Evolutionary conservation across 345 rosid species (phyloP).

Genomic region (Dipteronia dyeriana): DNA sequence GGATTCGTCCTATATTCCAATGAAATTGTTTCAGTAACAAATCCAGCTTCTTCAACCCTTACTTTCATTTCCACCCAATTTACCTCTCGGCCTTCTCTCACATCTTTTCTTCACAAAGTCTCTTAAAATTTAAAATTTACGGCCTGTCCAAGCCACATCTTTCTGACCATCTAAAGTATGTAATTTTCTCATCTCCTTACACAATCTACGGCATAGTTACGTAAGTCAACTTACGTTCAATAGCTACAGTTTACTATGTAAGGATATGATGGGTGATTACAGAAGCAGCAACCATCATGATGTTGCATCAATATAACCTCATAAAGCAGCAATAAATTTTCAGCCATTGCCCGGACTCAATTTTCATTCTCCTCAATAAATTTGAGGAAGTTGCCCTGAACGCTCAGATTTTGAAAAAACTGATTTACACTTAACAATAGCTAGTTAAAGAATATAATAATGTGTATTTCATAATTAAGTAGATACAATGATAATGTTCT

Average conservation of each 20-base stretch:
- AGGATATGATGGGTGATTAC: not conserved
- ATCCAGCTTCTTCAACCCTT: constrained; percentile 6
- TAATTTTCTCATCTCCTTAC: not conserved
- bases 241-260: not conserved
- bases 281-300: not conserved
- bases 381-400: not conserved
- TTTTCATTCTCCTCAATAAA: not conserved
- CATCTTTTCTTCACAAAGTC: not conserved
- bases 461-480: not conserved
- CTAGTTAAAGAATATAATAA: not conserved
- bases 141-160: not conserved
- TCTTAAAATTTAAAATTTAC: not conserved
- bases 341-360: not conserved
- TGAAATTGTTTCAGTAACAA: not conserved
- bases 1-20: too few species aligned
- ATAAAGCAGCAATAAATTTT: not conserved
- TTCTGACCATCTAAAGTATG: not conserved
- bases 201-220: not conserved
- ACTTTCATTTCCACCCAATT: not conserved
- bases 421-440: not conserved
- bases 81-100: not conserved
- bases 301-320: not conserved
- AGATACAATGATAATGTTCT: not conserved
- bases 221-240: not conserved
- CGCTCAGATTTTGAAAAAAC: not conserved